Percentiles rank a stretch among this genome's conserved stretches.
Evolutionary conservation across 2,329 filamentous ascomycete genomes (phyloP).

Genomic region (Acrodontium crateriforme): DNA sequence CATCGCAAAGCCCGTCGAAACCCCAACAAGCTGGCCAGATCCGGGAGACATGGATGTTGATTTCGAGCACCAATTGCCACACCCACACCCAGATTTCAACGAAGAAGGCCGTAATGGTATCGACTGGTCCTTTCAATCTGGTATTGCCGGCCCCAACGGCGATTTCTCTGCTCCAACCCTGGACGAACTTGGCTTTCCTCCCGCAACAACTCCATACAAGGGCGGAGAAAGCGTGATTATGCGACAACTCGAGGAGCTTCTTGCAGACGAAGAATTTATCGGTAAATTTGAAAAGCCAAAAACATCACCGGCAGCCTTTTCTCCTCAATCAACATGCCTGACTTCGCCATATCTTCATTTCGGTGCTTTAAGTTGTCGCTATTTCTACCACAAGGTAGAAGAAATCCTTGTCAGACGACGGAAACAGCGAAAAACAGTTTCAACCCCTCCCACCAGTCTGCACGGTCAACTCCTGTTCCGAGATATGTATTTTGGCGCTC

Average conservation of each 20-base stretch:
- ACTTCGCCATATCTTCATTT: constrained; percentile 65
- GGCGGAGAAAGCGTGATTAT: constrained; percentile 59
- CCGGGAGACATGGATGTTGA: constrained; percentile 47
- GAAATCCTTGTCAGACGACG: constrained; percentile 46
- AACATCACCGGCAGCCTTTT: constrained; percentile 60
- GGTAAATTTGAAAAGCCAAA: constrained; percentile 65
- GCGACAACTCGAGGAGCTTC: constrained; percentile 42
- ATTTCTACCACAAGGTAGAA: constrained; percentile 60
- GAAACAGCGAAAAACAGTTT: constrained; percentile 37
- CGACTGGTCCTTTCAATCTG: constrained; percentile 43
- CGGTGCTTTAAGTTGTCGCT: constrained; percentile 53
- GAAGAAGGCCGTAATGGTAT: constrained; percentile 36
- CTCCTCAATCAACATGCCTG: constrained; percentile 58
- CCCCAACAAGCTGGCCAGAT: constrained; percentile 47
- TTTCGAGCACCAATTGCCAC: constrained; percentile 42
- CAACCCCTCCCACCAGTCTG: constrained; percentile 50
- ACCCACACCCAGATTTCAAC: constrained; percentile 46
- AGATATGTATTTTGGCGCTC: constrained; percentile 73
- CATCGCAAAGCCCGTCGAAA: constrained; percentile 46
- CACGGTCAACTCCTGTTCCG: constrained; percentile 62
- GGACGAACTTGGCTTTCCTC: constrained; percentile 53
- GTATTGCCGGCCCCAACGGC: constrained; percentile 50
- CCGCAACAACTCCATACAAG: constrained; percentile 51
- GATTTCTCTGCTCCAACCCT: constrained; percentile 61
- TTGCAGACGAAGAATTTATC: constrained; percentile 50